phyloP scores from a whole-genome alignment of 1,284 basidiomycete species.

The Vanrija sp. region DNA sequence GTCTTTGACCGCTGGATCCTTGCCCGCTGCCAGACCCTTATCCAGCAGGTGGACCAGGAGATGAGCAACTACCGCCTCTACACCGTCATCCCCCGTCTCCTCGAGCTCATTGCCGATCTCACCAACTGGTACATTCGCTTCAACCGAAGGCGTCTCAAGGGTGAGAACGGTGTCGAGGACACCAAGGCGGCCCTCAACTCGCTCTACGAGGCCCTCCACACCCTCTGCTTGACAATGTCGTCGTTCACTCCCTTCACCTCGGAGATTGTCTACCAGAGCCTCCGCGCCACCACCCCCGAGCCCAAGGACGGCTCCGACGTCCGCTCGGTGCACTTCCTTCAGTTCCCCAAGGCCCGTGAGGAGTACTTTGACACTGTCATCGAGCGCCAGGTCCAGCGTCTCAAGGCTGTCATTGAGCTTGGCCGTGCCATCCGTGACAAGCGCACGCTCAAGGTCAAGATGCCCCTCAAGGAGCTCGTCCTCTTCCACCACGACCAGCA shows the following conservation, averaged over 20 bases:
- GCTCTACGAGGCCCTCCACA: conserved; percentile 91
- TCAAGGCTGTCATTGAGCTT: conserved; percentile 93
- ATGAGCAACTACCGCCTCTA: conserved; percentile 98
- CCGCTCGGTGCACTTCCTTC: conserved; percentile 92
- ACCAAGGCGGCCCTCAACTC: conserved; percentile 89
- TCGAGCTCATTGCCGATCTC: conserved; percentile 90
- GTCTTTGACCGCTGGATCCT: conserved; percentile 99
- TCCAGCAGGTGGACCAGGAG: conserved; percentile 84
- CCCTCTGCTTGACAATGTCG: conserved; percentile 91
- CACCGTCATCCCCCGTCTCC: conserved; percentile 90
- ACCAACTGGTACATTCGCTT: conserved; percentile 99
- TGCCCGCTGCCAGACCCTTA: conserved; percentile 93
- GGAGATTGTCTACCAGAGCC: conserved; percentile 92
- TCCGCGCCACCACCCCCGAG: conserved; percentile 77
- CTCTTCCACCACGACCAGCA: conserved; percentile 86
- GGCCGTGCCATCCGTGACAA: conserved; percentile 85
- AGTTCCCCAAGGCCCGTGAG: conserved; percentile 87
- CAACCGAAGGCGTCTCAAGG: conserved; percentile 93
- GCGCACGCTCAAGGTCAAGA: conserved; percentile 80
- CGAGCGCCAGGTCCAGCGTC: conserved; percentile 88
- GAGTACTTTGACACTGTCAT: conserved; percentile 97
- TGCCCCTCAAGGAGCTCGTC: conserved; percentile 83
- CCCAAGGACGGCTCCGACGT: conserved; percentile 67
- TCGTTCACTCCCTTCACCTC: conserved; percentile 98
- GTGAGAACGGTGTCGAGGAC: conserved; percentile 87